Conservation (phyloP, 2,329 filamentous ascomycete genomes). For the Neonectria coccinea region DNA sequence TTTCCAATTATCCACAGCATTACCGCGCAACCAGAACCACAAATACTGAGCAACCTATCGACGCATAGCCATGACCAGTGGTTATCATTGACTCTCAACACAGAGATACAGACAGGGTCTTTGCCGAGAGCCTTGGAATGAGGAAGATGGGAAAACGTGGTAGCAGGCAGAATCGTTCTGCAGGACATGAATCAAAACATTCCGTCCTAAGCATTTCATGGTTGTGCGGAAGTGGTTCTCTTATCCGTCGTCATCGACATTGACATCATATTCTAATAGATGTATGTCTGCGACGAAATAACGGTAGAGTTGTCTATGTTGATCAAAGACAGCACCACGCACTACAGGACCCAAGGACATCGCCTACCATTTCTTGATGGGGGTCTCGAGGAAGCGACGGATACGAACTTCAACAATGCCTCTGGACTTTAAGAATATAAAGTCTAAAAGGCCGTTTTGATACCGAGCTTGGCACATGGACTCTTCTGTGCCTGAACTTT, state of each 20-base stretch:
- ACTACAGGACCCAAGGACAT: not conserved
- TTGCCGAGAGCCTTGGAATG: no score
- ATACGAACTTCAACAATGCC: no score
- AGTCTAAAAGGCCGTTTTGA: not conserved
- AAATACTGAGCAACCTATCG: not conserved
- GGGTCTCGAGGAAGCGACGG: no score
- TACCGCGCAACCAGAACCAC: not conserved
- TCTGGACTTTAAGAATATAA: not conserved
- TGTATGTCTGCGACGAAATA: no score
- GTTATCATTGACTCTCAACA: not conserved
- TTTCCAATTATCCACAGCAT: not conserved
- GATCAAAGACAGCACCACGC: not conserved
- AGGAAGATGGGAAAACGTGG: no score
- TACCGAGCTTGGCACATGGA: not conserved
- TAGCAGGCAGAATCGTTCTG: not conserved
- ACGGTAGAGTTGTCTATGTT: no score
- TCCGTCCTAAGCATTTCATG: not conserved
- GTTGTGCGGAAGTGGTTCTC: not conserved
- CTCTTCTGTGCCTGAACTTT: no score
- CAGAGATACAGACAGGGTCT: not conserved
- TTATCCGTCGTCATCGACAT: not conserved
- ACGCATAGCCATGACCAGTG: not conserved
- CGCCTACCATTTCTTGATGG: not conserved
- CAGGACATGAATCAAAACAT: not conserved
- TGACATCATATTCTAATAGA: not conserved